phyloP scores from a whole-genome alignment of 176 grass and related monocot species.

The Musa itinerans region DNA sequence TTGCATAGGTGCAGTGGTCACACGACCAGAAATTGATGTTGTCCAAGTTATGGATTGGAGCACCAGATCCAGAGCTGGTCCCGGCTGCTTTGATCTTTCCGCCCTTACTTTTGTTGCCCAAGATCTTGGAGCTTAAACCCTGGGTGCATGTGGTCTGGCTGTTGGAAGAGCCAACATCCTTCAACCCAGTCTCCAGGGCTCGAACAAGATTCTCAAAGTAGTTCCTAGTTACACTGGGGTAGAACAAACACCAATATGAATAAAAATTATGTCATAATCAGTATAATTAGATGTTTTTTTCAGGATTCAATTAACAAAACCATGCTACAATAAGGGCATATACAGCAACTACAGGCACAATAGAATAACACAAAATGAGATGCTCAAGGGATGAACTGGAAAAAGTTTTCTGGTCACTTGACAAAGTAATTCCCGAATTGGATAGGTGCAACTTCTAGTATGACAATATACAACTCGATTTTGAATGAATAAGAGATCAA shows the following conservation, averaged over 20 bases:
- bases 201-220: slow-evolving; percentile 96
- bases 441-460: background rate
- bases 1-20: slow-evolving; percentile 72
- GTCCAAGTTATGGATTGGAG: slow-evolving; percentile 42
- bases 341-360: background rate
- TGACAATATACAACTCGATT: no score
- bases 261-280: background rate
- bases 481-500: no score
- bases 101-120: slow-evolving; percentile 31
- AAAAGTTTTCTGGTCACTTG: background rate
- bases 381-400: background rate
- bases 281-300: background rate
- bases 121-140: slow-evolving; percentile 22
- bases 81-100: slow-evolving; percentile 29
- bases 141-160: slow-evolving; percentile 27
- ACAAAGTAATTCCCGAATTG: background rate
- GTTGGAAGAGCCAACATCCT: slow-evolving; percentile 46
- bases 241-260: background rate
- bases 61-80: slow-evolving; percentile 44
- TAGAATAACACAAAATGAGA: background rate
- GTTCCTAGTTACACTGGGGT: slow-evolving; percentile 56
- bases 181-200: slow-evolving; percentile 70
- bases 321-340: background rate
- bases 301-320: background rate
- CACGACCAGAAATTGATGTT: slow-evolving; percentile 66